Conservation (phyloP, 106 monocot genomes). For the Allium cepa region DNA sequence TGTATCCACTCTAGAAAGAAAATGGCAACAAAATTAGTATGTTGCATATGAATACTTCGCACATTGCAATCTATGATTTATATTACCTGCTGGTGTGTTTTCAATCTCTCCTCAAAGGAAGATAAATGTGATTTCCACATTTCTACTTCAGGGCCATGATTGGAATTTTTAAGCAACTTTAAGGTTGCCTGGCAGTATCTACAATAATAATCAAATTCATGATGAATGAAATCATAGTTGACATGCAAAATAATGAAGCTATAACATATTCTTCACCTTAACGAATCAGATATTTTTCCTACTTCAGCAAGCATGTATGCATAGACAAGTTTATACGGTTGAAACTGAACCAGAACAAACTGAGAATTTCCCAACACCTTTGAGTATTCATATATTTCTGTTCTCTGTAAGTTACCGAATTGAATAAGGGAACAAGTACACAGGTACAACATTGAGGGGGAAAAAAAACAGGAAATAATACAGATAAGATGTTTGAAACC, state of each 20-base stretch:
- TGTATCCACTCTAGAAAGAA: conserved; percentile 68
- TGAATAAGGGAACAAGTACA: too few relatives aligned
- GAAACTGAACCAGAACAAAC: conserved; percentile 65
- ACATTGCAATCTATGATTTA: background rate
- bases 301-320: conserved; percentile 91
- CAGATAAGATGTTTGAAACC: too few relatives aligned
- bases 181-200: conserved; percentile 90
- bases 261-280: conserved; percentile 39
- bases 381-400: conserved; percentile 87
- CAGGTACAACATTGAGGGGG: too few relatives aligned
- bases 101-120: conserved; percentile 85
- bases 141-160: conserved; percentile 77
- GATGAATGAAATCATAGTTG: background rate
- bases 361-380: conserved; percentile 94
- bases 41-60: background rate
- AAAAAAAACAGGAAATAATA: too few relatives aligned
- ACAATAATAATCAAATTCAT: conserved; percentile 2
- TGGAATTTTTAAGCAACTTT: conserved; percentile 61
- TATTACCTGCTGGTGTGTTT: conserved; percentile 70
- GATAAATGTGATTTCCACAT: conserved; percentile 59
- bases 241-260: conserved; percentile 6
- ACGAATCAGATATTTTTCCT: conserved; percentile 78
- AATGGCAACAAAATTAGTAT: background rate
- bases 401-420: conserved; percentile 40
- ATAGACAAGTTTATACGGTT: conserved; percentile 91